A percentile compares a stretch with the other conserved stretches of the same genome.
Evolutionary conservation across 2,329 filamentous ascomycete genomes (phyloP).

Genomic region (Aspergillus sp.): DNA sequence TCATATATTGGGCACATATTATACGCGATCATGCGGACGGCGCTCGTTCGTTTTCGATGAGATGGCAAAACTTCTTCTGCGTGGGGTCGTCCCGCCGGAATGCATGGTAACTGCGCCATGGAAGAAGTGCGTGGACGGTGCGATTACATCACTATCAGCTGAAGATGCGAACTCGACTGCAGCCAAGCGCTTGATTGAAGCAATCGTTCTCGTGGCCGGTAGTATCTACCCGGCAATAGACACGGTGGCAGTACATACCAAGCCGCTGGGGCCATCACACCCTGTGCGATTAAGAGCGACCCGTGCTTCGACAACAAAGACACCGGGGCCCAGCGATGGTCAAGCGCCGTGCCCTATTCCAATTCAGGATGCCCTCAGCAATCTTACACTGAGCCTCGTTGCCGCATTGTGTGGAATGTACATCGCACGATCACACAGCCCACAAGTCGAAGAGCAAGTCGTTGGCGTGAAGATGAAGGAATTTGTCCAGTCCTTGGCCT

Average conservation of each 20-base stretch:
- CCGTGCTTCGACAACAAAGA: constrained; percentile 10
- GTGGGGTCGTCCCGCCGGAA: constrained; percentile 25
- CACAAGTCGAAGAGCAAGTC: constrained; percentile 5
- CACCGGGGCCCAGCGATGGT: constrained; percentile 2
- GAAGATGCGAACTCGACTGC: constrained; percentile 24
- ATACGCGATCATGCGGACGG: constrained; percentile 8
- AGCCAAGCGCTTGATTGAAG: constrained; percentile 23
- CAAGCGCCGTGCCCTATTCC: constrained; percentile 20
- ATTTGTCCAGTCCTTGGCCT: constrained; percentile 15
- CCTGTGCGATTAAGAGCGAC: constrained; percentile 7
- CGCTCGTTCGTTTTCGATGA: constrained; percentile 26
- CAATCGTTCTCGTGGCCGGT: constrained; percentile 23
- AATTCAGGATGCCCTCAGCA: constrained; percentile 28
- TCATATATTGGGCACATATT: constrained; percentile 23
- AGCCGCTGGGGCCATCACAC: neutral
- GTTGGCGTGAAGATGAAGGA: constrained; percentile 17
- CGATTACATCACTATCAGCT: constrained; percentile 28
- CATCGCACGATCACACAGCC: constrained; percentile 21
- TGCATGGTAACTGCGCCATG: constrained; percentile 33
- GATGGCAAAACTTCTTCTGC: constrained; percentile 25
- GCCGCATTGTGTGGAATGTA: constrained; percentile 30
- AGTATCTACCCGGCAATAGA: constrained; percentile 6
- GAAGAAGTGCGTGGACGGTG: constrained; percentile 27
- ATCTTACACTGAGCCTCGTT: constrained; percentile 26
- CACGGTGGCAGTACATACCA: neutral